These are phyloP conservation scores for Sarcomyxa edulis DNA, from an alignment of 768 basidiomycete genomes.

Conservation along the genomic window DNA sequence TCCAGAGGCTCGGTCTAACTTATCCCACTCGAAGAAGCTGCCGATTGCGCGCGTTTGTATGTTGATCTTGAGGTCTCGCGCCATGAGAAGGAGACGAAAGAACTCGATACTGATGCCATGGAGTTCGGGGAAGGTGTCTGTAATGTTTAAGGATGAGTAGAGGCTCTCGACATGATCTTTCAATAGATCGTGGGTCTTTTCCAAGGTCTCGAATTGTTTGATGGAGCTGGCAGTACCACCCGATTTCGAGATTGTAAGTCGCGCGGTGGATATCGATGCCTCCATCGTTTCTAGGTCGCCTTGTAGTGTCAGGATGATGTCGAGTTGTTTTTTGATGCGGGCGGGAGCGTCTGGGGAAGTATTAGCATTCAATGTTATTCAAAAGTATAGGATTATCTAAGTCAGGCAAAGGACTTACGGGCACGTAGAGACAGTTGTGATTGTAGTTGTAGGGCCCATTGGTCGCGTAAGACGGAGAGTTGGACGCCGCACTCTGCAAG, in stretches of 20 bases:
- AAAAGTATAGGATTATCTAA: neutral
- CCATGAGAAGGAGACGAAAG: constrained; percentile 24
- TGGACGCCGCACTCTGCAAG: constrained; percentile 14
- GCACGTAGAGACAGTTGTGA: constrained; percentile 21
- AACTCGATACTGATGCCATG: constrained; percentile 20
- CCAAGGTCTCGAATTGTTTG: constrained; percentile 17
- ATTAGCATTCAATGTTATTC: no score
- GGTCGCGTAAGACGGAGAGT: constrained; percentile 11
- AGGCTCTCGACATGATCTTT: constrained; percentile 21
- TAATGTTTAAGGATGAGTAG: constrained; percentile 28
- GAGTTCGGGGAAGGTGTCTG: constrained; percentile 25
- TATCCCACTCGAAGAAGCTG: constrained; percentile 33
- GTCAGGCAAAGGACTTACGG: no score
- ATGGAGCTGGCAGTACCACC: constrained; percentile 5
- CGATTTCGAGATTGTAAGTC: neutral
- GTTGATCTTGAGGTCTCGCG: constrained; percentile 32
- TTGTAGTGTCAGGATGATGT: constrained; percentile 23
- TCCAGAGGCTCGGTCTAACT: constrained; percentile 25
- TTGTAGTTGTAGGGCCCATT: constrained; percentile 27
- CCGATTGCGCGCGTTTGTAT: constrained; percentile 26
- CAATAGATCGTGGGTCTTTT: constrained; percentile 13
- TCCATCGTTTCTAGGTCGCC: constrained; percentile 18
- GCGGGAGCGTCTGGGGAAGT: constrained; percentile 22
- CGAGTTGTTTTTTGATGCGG: constrained; percentile 24
- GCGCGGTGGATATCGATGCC: constrained; percentile 11